Evolutionary conservation across 208 protist species (phyloP).

Genomic region (Crithidia mellificae): DNA sequence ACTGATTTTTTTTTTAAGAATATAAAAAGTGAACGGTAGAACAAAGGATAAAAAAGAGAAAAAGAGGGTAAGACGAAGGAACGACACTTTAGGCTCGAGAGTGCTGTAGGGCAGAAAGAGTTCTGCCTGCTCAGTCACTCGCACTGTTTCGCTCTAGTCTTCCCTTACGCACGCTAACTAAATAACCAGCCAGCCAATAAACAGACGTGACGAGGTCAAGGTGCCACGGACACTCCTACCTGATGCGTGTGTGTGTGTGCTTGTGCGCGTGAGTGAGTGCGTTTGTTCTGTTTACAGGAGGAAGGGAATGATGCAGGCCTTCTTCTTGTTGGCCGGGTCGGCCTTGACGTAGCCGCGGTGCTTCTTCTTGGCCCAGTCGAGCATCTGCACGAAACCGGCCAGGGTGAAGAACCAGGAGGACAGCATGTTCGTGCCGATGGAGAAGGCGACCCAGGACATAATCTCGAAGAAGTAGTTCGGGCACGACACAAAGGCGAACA

Average conservation of each 20-base stretch:
- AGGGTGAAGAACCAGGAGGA: constrained; percentile 84
- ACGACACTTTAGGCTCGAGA: too few relatives aligned
- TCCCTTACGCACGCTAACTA: neutral
- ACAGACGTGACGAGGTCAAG: too few relatives aligned
- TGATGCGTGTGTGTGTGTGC: too few relatives aligned
- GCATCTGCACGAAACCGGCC: constrained; percentile 83
- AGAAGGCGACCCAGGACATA: constrained; percentile 93
- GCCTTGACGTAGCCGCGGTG: constrained; percentile 85
- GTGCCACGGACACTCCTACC: too few relatives aligned
- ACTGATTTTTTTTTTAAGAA: constrained; percentile 15
- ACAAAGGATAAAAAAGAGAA: constrained; percentile 1
- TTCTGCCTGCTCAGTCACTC: neutral
- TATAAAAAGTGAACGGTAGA: constrained; percentile 21
- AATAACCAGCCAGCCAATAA: too few relatives aligned
- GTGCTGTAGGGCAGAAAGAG: too few relatives aligned
- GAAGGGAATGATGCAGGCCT: constrained; percentile 87
- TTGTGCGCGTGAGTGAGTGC: too few relatives aligned
- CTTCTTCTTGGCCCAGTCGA: constrained; percentile 86
- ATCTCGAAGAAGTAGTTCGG: constrained; percentile 97
- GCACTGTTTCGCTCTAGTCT: neutral
- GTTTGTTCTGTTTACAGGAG: constrained; percentile 55
- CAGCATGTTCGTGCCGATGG: constrained; percentile 80
- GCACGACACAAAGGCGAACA: constrained; percentile 93
- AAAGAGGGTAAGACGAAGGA: neutral
- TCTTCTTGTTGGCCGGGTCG: constrained; percentile 66